These are phyloP conservation scores for Xylariales sp. DNA, from an alignment of 2,329 filamentous ascomycete genomes.

Conservation along the genomic window DNA sequence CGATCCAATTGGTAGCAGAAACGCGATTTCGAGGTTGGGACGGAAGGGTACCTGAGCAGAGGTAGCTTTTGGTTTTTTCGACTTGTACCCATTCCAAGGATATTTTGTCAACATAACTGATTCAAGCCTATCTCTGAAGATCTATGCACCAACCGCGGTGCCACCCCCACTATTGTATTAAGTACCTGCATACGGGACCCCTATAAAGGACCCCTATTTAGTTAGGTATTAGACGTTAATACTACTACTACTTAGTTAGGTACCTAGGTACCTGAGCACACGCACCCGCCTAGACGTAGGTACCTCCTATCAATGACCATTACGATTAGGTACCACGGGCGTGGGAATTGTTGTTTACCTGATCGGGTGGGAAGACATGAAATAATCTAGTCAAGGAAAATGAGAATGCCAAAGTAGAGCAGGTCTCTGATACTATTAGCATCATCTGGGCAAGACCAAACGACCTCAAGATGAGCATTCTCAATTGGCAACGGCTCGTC, in stretches of 20 bases:
- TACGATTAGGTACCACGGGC: too few species aligned
- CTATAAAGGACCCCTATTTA: too few species aligned
- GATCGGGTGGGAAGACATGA: not conserved
- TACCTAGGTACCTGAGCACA: not conserved
- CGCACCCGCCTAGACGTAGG: too few species aligned
- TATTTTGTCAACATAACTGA: not conserved
- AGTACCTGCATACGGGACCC: not conserved
- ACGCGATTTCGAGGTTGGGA: not conserved
- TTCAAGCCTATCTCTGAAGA: not conserved
- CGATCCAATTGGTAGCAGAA: conserved; percentile 2
- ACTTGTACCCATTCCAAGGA: not conserved
- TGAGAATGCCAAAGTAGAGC: not conserved
- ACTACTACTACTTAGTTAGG: not conserved
- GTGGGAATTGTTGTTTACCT: not conserved
- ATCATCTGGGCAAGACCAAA: not conserved
- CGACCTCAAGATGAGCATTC: conserved; percentile 21
- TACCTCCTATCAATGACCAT: too few species aligned
- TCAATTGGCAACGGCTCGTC: conserved; percentile 31
- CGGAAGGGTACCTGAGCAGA: not conserved
- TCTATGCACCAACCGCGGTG: not conserved
- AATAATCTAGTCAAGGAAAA: not conserved
- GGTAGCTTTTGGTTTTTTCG: not conserved
- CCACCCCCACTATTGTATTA: conserved; percentile 7
- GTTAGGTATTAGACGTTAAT: too few species aligned
- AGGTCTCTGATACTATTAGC: not conserved